Evolutionary conservation across 1,139 yeast species (phyloP), one percentile per base, ranked within the genome.

Genomic region (Schizosaccharomyces versatilis): DNA sequence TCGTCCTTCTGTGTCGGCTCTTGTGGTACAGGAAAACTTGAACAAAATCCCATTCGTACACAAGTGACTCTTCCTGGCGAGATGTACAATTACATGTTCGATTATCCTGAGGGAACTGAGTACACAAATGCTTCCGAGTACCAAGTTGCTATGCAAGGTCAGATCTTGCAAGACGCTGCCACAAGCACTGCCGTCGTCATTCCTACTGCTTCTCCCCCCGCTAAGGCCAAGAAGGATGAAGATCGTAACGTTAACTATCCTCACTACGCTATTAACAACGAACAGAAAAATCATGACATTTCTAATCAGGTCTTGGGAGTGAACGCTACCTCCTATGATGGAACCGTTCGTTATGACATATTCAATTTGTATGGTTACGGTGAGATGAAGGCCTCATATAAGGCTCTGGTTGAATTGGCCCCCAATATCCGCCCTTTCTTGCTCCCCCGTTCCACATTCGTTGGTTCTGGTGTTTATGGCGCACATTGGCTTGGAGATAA

Each of bases 401-500:
- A 77, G 2, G 77, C 94, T 0, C 66, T 86, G 63, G 62, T 68
- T 19, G 68, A 72, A 47, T 72, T 94, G 58, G 74, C 73, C 58
- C 62, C 63, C 1, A 62, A 69, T 9, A 68, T 67, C 57, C 74
- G 97, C 59, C 97, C 97, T 8, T 88, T 90, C 63, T 69, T 88
- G 15, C 72, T 90, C 54, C 84, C 97, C 0, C 71, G 98, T 60
- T 74, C 95, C 0, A 86, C 76, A 65, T 88, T 74, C 66, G 76
- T 95, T 0, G 97, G 97, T 0, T 83, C 95, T 6, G 97, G 90
- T 66, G 74, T 85, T 61, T 73, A 88, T 0, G 81, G 90, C 0
- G 95, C 96, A 0, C 81, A 83, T 79, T 90, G 97, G 98, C 84
- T 95, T 0, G 98, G 98, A 47, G 98, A 90, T 66, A 88, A 86